Evolutionary conservation across 78 protist genomes (phyloP), one percentile per base, ranked within the genome.

Genomic region (Dictyostelium brefeldianum): DNA sequence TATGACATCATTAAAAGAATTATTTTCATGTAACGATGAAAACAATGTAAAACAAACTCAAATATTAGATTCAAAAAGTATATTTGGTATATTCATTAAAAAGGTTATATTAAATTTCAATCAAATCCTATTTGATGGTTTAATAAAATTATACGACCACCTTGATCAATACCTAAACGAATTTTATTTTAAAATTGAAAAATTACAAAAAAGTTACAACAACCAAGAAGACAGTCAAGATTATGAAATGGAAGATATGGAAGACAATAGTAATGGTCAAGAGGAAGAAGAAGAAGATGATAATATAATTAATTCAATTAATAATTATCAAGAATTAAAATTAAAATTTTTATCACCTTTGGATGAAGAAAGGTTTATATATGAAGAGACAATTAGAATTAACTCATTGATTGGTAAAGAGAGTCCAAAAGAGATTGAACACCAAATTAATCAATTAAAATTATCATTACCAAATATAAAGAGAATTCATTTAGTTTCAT

Each of bases 261-360:
- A 85, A 7, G 27, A 69, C 0, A 18, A 56, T 47, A 18, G 15
- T 6, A 8, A 43, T 27, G 5, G 25, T 8, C 1, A 18, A 43
- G 56, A 41, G 2, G 46, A 62, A 41, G 7, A 43, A 4, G n/a
- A 82, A 4, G 14, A 82, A 3, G 59, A 82, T 0, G 46, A 48
- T 29, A 20, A 67, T 12, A 25, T 46, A 31, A 43, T 47, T 17
- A 14, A 53, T 20, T 14, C 48, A 22, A 62, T 20, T n/a, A 62
- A 31, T 14, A 57, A 80, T 64, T 22, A 27, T 25, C 15, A 17
- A 14, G 36, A 18, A 47, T 65, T 9, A 15, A 81, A 81, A 62
- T n/a, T 71, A 18, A 27, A 74, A 22, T 87, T 87, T 77, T 29
- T 87, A n/a, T 87, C 93, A 29, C 93, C 93, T 20, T 25, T 64